phyloP scores from a whole-genome alignment of 2,329 filamentous ascomycete genomes.

The Parastagonospora avenae region DNA sequence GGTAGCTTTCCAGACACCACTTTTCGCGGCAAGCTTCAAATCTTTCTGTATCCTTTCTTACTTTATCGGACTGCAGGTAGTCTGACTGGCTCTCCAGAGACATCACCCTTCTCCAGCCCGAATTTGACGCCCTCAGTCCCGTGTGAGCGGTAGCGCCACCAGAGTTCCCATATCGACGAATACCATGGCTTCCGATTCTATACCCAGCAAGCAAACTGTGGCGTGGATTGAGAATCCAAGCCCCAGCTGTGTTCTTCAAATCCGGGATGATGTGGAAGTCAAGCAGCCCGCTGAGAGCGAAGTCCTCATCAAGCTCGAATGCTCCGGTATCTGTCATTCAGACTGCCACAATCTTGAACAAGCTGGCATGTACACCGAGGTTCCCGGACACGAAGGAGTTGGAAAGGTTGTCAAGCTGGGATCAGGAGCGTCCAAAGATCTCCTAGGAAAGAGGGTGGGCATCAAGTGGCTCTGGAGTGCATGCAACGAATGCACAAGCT shows the following conservation, averaged over 20 bases:
- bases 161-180: neutral
- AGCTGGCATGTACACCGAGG: constrained; percentile 51
- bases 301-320: constrained; percentile 55
- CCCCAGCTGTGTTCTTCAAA: constrained; percentile 42
- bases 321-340: constrained; percentile 55
- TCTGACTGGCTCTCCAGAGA: too few relatives aligned
- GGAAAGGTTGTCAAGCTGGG: constrained; percentile 50
- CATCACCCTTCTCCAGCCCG: neutral
- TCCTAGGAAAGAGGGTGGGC: constrained; percentile 48
- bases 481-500: constrained; percentile 47
- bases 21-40: neutral
- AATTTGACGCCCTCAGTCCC: neutral
- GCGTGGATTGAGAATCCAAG: constrained; percentile 46
- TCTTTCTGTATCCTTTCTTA: neutral
- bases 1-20: neutral
- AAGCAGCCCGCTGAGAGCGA: constrained; percentile 48
- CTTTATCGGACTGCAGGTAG: too few relatives aligned
- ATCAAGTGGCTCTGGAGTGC: constrained; percentile 55
- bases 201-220: constrained; percentile 42
- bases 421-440: constrained; percentile 15
- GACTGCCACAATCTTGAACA: constrained; percentile 54
- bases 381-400: constrained; percentile 56
- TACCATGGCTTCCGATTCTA: constrained; percentile 7
- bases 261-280: constrained; percentile 43
- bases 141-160: neutral